Percentiles rank a stretch among this genome's conserved stretches.
phyloP scores from a whole-genome alignment of 2,329 filamentous ascomycete species.

The Fusarium solani-melongenae region DNA sequence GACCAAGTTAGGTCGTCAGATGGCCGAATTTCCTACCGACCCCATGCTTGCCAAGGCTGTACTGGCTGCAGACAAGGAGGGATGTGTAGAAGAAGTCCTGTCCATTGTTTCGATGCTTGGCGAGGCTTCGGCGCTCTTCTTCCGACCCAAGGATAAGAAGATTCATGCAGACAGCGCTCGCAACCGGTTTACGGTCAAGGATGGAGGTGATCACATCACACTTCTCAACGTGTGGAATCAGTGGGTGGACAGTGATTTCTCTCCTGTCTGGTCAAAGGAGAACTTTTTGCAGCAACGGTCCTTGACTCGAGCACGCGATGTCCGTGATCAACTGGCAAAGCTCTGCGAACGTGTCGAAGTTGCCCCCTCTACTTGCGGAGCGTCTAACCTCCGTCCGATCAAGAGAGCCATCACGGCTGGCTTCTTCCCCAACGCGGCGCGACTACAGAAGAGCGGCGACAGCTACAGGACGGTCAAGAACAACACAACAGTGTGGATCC shows the following conservation, averaged over 20 bases:
- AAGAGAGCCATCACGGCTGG: constrained; percentile 89
- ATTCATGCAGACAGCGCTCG: constrained; percentile 93
- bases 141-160: constrained; percentile 96
- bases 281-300: constrained; percentile 94
- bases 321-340: constrained; percentile 90
- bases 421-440: constrained; percentile 93
- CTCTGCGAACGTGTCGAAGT: constrained; percentile 96
- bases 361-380: constrained; percentile 73
- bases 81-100: constrained; percentile 93
- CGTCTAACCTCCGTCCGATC: constrained; percentile 78
- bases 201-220: constrained; percentile 89
- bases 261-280: constrained; percentile 86
- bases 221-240: constrained; percentile 95
- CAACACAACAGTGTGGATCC: constrained; percentile 88
- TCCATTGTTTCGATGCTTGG: constrained; percentile 95
- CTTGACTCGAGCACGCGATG: constrained; percentile 88
- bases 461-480: constrained; percentile 94
- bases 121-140: constrained; percentile 90
- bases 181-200: constrained; percentile 87
- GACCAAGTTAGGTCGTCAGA: constrained; percentile 90
- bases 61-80: constrained; percentile 86
- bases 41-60: constrained; percentile 92
- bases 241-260: constrained; percentile 93
- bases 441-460: constrained; percentile 84
- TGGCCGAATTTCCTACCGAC: constrained; percentile 94